These are phyloP conservation scores for Ophiosphaerella narmari DNA, from an alignment of 2,329 filamentous ascomycete genomes.

Conservation along the genomic window DNA sequence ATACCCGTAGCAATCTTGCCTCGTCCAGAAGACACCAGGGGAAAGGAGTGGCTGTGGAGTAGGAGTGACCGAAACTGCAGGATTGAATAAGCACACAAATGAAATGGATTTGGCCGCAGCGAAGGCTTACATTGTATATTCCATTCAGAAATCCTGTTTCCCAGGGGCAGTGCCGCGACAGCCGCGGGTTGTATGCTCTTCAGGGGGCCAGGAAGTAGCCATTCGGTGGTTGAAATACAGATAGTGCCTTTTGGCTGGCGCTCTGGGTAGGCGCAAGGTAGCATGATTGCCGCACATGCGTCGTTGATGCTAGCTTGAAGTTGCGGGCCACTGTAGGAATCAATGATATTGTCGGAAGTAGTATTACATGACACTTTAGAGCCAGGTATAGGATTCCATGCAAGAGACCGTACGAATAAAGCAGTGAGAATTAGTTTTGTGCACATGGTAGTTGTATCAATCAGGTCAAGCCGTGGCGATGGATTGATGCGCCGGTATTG, in stretches of 20 bases:
- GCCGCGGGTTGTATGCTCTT: slow-evolving; percentile 23
- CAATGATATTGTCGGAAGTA: slow-evolving; percentile 23
- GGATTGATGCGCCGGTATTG: not conserved
- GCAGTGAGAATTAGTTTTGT: slow-evolving; percentile 15
- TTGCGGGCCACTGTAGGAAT: slow-evolving; percentile 25
- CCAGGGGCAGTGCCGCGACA: slow-evolving; percentile 12
- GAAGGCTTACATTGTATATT: slow-evolving; percentile 24
- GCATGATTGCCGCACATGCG: slow-evolving; percentile 37
- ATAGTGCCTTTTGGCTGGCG: slow-evolving; percentile 13
- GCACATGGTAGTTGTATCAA: slow-evolving; percentile 16
- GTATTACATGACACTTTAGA: slow-evolving; percentile 22
- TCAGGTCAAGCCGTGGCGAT: not conserved
- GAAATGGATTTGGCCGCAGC: not conserved
- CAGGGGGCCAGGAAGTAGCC: slow-evolving; percentile 18
- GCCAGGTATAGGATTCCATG: slow-evolving; percentile 24
- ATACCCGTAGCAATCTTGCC: slow-evolving; percentile 36
- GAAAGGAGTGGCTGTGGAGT: slow-evolving; percentile 15
- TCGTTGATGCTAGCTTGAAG: slow-evolving; percentile 24
- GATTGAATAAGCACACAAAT: slow-evolving; percentile 2
- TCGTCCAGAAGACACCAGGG: slow-evolving; percentile 26
- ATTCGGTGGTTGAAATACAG: slow-evolving; percentile 25
- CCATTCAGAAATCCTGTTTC: slow-evolving; percentile 23
- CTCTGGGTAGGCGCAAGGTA: slow-evolving; percentile 28
- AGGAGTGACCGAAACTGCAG: slow-evolving; percentile 31
- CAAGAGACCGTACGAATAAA: slow-evolving; percentile 15